Evolutionary conservation across 495 filamentous ascomycete genomes (phyloP).

Genomic region (Chlorociboria aeruginascens): DNA sequence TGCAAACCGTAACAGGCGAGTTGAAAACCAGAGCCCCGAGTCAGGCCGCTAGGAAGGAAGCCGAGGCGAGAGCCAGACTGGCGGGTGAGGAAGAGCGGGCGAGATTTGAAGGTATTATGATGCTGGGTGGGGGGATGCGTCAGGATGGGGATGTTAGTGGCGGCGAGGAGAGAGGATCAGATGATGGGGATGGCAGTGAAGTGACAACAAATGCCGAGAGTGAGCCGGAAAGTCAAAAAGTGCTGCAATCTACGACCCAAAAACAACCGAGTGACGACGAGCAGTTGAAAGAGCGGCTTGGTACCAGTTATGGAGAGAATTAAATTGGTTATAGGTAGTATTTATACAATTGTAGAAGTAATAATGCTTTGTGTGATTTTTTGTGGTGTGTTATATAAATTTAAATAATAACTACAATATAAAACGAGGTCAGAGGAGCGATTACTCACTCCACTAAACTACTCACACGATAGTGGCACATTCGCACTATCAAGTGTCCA

Average conservation of each 20-base stretch:
- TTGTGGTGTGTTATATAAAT: no score
- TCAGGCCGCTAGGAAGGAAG: constrained; percentile 71
- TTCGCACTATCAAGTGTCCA: no score
- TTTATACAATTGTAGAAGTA: no score
- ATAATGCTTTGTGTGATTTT: no score
- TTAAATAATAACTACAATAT: no score
- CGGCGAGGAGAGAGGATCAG: no score
- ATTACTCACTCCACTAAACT: no score
- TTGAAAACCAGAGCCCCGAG: constrained; percentile 82
- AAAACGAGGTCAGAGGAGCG: no score
- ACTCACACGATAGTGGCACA: no score
- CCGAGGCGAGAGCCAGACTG: constrained; percentile 55
- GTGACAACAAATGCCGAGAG: not conserved
- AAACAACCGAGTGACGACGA: not conserved
- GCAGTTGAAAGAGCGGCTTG: no score
- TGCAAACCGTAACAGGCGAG: constrained; percentile 87
- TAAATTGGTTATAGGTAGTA: no score
- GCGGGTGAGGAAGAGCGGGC: constrained; percentile 60
- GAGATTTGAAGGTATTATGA: constrained; percentile 60
- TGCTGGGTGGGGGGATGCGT: constrained; percentile 31
- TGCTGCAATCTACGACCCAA: not conserved
- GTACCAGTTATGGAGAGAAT: not conserved
- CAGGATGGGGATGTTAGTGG: not conserved
- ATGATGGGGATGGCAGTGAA: no score
- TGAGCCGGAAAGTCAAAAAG: not conserved